These are phyloP conservation scores for Cucumis cinereus DNA, from an alignment of 306 rosid species.

Conservation along the genomic window DNA sequence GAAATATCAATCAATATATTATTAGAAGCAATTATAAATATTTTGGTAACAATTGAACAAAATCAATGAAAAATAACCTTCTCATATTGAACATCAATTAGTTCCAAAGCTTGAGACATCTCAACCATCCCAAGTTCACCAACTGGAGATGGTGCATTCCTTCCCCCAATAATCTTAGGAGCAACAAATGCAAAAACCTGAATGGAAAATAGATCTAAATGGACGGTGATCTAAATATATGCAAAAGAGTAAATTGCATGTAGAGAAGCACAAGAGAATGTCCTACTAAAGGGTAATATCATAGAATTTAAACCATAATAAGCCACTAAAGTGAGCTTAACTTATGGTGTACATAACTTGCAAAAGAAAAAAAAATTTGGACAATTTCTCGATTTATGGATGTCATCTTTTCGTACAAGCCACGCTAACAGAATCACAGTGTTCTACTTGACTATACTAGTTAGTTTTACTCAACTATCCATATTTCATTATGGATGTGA, in stretches of 20 bases:
- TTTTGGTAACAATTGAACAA: background rate
- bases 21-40: conserved; percentile 3
- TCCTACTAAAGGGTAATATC: background rate
- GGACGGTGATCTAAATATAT: background rate
- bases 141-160: conserved; percentile 83
- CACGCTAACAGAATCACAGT: background rate
- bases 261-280: background rate
- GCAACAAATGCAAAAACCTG: conserved; percentile 94
- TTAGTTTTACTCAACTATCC: background rate
- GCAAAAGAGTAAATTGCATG: background rate
- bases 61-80: conserved; percentile 39
- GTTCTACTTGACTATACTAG: background rate
- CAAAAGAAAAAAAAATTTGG: too few relatives aligned
- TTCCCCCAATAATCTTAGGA: conserved; percentile 93
- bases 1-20: background rate
- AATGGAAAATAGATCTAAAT: background rate
- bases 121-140: conserved; percentile 99
- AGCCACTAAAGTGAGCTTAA: background rate
- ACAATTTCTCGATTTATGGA: too few relatives aligned
- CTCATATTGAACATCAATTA: conserved; percentile 69
- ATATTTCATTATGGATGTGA: background rate
- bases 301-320: background rate
- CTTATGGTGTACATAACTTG: background rate
- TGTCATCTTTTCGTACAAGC: too few relatives aligned
- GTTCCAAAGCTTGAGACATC: conserved; percentile 84